A percentile compares a stretch with the other conserved stretches of the same genome.
Conservation (phyloP, 2,329 filamentous ascomycete genomes). For the Kalaharituber pfeilii region DNA sequence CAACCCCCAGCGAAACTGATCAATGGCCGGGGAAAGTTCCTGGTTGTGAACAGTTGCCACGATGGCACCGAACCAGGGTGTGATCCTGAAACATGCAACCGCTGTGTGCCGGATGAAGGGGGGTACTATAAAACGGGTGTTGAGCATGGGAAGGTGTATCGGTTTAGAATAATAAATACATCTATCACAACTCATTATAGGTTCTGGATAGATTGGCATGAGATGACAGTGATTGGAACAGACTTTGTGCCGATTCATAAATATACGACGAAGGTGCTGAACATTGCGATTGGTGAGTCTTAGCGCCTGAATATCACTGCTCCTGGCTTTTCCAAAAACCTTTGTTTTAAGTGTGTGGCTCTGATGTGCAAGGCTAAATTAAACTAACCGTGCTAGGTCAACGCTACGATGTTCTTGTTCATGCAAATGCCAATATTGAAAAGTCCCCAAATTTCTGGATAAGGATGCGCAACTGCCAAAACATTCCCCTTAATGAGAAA, state of each 20-base stretch:
- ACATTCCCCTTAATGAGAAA: not conserved
- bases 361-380: not conserved
- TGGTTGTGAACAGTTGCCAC: not conserved
- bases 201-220: constrained; percentile 41
- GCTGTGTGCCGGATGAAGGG: not conserved
- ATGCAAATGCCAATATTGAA: constrained; percentile 23
- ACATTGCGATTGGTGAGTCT: constrained; percentile 41
- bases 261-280: constrained; percentile 43
- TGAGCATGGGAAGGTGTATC: constrained; percentile 2
- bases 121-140: not conserved
- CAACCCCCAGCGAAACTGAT: constrained; percentile 6
- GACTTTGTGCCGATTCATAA: constrained; percentile 47
- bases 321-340: too few species aligned
- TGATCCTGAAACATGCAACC: not conserved
- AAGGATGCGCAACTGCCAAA: constrained; percentile 25
- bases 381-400: constrained; percentile 22
- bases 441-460: constrained; percentile 28
- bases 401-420: constrained; percentile 33
- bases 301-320: too few species aligned
- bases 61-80: not conserved
- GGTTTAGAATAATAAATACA: constrained; percentile 6
- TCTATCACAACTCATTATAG: constrained; percentile 21
- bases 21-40: constrained; percentile 7
- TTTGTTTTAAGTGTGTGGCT: constrained; percentile 7
- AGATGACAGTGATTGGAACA: constrained; percentile 44